These are phyloP conservation scores for Persicaria tinctoria DNA, from an alignment of 148 eudicot genomes.

Conservation along the genomic window DNA sequence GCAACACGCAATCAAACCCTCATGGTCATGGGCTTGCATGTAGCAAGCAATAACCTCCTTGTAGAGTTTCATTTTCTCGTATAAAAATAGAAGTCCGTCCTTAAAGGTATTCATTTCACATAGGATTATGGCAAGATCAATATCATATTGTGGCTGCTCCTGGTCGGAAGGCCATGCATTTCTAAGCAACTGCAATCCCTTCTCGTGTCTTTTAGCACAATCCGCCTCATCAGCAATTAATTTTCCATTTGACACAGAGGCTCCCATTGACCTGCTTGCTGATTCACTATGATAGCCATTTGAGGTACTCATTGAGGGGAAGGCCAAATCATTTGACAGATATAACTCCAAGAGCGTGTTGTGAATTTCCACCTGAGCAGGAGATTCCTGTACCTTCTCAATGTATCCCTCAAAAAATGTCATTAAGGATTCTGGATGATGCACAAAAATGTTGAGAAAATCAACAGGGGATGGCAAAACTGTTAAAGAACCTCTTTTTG, in stretches of 20 bases:
- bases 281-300: slow-evolving; percentile 29
- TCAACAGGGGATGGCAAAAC: slow-evolving; percentile 98
- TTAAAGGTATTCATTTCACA: slow-evolving; percentile 85
- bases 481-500: slow-evolving; percentile 47
- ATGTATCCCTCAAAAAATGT: slow-evolving; percentile 86
- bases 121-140: slow-evolving; percentile 83
- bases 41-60: slow-evolving; percentile 97
- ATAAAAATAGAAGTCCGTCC: slow-evolving; percentile 74
- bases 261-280: slow-evolving; percentile 17
- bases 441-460: slow-evolving; percentile 82
- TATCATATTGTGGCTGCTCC: slow-evolving; percentile 84
- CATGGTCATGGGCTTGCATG: slow-evolving; percentile 94
- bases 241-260: slow-evolving; percentile 46
- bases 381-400: slow-evolving; percentile 81
- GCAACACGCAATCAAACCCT: slow-evolving; percentile 94
- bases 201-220: slow-evolving; percentile 50
- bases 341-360: slow-evolving; percentile 87
- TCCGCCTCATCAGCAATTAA: slow-evolving; percentile 35
- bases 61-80: slow-evolving; percentile 91
- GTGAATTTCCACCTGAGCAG: slow-evolving; percentile 93
- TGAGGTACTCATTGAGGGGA: slow-evolving; percentile 50
- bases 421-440: slow-evolving; percentile 81
- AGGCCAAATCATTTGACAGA: slow-evolving; percentile 69
- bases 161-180: slow-evolving; percentile 80
- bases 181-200: slow-evolving; percentile 75